These are phyloP conservation scores for Misopates orontium DNA, from an alignment of 257 asterid species.

Conservation along the genomic window DNA sequence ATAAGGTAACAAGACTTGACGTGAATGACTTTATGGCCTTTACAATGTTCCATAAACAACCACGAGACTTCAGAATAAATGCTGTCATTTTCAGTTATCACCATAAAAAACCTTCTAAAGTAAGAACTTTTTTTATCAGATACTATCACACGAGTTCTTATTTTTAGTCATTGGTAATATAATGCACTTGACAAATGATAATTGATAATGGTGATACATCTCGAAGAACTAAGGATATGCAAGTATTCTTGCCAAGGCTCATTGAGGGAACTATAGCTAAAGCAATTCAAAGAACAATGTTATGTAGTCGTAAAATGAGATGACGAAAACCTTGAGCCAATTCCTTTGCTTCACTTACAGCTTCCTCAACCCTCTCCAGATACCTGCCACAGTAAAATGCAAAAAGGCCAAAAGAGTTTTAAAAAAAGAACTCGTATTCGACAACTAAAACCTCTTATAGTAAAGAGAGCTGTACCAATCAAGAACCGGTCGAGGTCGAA, in stretches of 20 bases:
- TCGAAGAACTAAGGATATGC: not conserved
- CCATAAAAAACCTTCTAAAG: too few relatives aligned
- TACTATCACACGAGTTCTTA: too few relatives aligned
- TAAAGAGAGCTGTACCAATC: constrained; percentile 60
- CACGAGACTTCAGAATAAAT: too few relatives aligned
- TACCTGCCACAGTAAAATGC: constrained; percentile 50
- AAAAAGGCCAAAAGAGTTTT: not conserved
- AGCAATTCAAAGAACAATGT: not conserved
- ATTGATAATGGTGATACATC: not conserved
- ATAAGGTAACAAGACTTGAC: too few relatives aligned
- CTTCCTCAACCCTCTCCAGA: constrained; percentile 71
- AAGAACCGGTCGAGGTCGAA: constrained; percentile 88
- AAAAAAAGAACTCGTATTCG: not conserved
- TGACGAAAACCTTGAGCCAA: constrained; percentile 55
- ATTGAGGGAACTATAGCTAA: not conserved
- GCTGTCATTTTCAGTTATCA: too few relatives aligned
- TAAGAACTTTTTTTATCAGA: too few relatives aligned
- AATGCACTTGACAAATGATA: not conserved
- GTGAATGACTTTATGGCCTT: too few relatives aligned
- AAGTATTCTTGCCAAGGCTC: not conserved
- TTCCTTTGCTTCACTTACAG: constrained; percentile 73
- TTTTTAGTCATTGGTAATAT: too few relatives aligned
- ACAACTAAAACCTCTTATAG: not conserved
- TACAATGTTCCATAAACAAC: too few relatives aligned
- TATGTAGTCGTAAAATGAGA: not conserved